Conservation (phyloP, 139 green algal species). For the Chlorella sp. region DNA sequence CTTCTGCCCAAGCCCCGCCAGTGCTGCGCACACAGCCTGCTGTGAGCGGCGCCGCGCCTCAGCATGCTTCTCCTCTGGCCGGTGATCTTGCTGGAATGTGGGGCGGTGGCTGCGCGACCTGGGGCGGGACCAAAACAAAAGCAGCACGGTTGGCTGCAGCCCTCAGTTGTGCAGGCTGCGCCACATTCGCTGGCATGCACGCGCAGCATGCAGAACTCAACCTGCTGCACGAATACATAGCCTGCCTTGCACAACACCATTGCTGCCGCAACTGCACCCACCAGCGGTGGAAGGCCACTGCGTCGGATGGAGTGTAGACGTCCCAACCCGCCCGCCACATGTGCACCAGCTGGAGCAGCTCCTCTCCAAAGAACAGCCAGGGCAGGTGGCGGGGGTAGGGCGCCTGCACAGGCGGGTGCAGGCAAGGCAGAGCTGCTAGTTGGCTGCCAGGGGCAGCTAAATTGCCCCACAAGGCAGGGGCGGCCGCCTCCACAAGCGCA, state of each 20-base stretch:
- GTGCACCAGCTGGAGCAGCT: conserved; percentile 65
- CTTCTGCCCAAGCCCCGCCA: neutral
- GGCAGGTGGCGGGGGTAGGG: conserved; percentile 69
- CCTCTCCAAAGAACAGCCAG: conserved; percentile 87
- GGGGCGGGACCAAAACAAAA: too few relatives aligned
- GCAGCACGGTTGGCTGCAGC: too few relatives aligned
- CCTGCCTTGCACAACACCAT: too few relatives aligned
- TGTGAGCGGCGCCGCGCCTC: conserved; percentile 7
- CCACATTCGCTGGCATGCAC: too few relatives aligned
- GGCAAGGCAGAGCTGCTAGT: too few relatives aligned
- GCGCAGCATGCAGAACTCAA: too few relatives aligned
- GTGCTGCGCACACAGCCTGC: neutral
- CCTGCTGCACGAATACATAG: too few relatives aligned
- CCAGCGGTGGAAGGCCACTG: conserved; percentile 76
- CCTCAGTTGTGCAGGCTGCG: too few relatives aligned
- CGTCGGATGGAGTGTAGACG: conserved; percentile 58
- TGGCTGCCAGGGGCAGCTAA: conserved; percentile 65
- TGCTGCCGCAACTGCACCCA: too few relatives aligned
- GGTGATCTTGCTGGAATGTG: conserved; percentile 48
- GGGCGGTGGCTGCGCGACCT: conserved; percentile 25
- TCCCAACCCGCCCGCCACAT: conserved; percentile 75
- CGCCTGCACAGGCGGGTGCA: conserved; percentile 51
- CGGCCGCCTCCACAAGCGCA: too few relatives aligned
- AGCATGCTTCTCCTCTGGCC: neutral
- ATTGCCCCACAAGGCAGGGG: conserved; percentile 8